Percentiles rank a stretch among this genome's conserved stretches.
Evolutionary conservation across 2,329 filamentous ascomycete species (phyloP).

Genomic region (Trichophyton mentagrophytes): DNA sequence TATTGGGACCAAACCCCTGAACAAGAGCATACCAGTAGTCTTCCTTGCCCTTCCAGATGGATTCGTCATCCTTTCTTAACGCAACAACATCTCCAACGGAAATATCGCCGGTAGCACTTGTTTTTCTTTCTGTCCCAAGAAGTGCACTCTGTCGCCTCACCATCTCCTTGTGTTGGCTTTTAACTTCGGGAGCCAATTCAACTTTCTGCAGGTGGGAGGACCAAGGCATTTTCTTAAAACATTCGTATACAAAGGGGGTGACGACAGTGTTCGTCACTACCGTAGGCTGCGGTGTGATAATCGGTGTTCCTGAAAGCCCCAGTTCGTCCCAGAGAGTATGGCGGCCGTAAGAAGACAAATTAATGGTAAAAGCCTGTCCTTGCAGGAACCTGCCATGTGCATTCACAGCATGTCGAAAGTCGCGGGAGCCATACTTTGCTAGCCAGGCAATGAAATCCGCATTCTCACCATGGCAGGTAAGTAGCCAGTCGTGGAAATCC

Average conservation of each 20-base stretch:
- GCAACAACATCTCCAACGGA: constrained; percentile 39
- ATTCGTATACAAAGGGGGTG: constrained; percentile 53
- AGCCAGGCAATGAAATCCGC: constrained; percentile 45
- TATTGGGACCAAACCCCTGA: constrained; percentile 21
- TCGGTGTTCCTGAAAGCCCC: constrained; percentile 22
- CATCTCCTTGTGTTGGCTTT: constrained; percentile 7
- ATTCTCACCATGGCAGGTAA: constrained; percentile 31
- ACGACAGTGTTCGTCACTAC: constrained; percentile 44
- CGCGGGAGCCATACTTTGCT: constrained; percentile 32
- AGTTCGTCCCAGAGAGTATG: constrained; percentile 46
- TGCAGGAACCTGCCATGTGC: constrained; percentile 52
- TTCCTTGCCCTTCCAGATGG: constrained; percentile 44
- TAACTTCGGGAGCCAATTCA: constrained; percentile 33
- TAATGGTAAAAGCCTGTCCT: constrained; percentile 48
- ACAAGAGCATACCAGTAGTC: constrained; percentile 60
- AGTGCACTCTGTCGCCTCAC: constrained; percentile 7
- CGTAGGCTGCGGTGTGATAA: constrained; percentile 14
- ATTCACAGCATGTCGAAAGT: constrained; percentile 52
- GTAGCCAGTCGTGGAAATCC: constrained; percentile 48
- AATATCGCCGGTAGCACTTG: constrained; percentile 14
- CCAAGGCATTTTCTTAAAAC: constrained; percentile 46
- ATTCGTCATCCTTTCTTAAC: constrained; percentile 35
- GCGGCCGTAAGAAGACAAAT: constrained; percentile 22
- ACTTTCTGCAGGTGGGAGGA: constrained; percentile 37
- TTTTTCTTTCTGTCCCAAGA: not conserved